Percentiles rank a stretch among this genome's conserved stretches.
Conservation (phyloP, 2,329 filamentous ascomycete genomes). For the Phaeophleospora eucalypticola region DNA sequence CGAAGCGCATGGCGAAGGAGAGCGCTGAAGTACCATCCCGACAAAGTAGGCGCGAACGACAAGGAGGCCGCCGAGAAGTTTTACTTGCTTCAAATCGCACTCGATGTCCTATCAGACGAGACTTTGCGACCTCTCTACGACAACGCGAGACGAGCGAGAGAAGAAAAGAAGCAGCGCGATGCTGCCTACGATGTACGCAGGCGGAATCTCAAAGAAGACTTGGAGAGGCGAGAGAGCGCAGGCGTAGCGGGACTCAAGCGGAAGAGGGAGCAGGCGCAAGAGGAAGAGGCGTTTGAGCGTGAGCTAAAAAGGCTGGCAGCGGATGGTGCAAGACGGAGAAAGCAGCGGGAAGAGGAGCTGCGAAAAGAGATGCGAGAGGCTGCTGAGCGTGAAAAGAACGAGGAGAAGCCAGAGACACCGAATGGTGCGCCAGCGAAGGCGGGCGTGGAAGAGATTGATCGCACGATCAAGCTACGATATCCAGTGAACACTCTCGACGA, state of each 20-base stretch:
- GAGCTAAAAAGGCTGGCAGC: constrained; percentile 44
- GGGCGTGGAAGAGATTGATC: constrained; percentile 50
- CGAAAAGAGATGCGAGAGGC: constrained; percentile 52
- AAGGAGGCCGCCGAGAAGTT: constrained; percentile 70
- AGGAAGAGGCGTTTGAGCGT: constrained; percentile 57
- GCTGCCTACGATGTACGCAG: constrained; percentile 66
- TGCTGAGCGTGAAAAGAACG: constrained; percentile 35
- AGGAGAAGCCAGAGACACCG: constrained; percentile 3
- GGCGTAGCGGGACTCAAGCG: constrained; percentile 37
- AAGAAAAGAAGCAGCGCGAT: constrained; percentile 66
- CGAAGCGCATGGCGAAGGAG: constrained; percentile 79
- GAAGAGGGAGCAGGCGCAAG: constrained; percentile 41
- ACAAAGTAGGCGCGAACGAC: constrained; percentile 68
- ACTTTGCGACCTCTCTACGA: constrained; percentile 74
- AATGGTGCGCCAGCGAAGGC: constrained; percentile 1
- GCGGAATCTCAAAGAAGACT: constrained; percentile 76
- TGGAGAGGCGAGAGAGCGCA: constrained; percentile 68
- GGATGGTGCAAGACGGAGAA: constrained; percentile 51
- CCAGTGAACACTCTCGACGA: constrained; percentile 39
- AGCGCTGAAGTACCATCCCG: constrained; percentile 87
- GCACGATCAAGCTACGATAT: constrained; percentile 55
- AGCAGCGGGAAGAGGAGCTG: constrained; percentile 52
- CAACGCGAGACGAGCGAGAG: constrained; percentile 64
- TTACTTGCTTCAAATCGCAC: constrained; percentile 79
- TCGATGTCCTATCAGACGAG: constrained; percentile 72